Evolutionary conservation across 2,329 filamentous ascomycete species (phyloP).

Genomic region (Erysiphe pulchra): DNA sequence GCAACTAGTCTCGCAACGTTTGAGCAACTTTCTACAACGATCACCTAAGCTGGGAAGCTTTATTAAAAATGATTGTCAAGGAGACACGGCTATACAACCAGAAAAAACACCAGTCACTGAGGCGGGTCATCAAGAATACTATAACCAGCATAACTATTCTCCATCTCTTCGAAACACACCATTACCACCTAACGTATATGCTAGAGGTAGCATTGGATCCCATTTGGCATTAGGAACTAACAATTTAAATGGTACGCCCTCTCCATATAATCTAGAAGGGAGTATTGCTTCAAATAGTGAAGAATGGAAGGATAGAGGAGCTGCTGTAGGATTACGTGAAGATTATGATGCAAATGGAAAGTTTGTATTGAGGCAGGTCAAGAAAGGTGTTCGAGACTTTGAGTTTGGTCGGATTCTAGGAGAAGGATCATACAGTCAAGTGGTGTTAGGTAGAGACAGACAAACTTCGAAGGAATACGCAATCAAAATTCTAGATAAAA

Average conservation of each 20-base stretch:
- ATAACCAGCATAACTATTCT: conserved; percentile 4
- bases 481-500: conserved; percentile 93
- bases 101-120: neutral
- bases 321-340: conserved; percentile 58
- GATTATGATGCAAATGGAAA: conserved; percentile 72
- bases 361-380: conserved; percentile 57
- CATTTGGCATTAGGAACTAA: conserved; percentile 16
- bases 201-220: conserved; percentile 39
- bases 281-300: conserved; percentile 39
- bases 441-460: conserved; percentile 75
- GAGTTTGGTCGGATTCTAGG: conserved; percentile 74
- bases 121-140: neutral
- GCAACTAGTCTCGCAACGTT: conserved; percentile 21
- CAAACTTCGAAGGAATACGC: conserved; percentile 91
- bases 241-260: conserved; percentile 11
- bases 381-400: conserved; percentile 95
- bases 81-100: neutral
- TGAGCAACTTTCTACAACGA: conserved; percentile 30
- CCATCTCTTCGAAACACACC: conserved; percentile 30
- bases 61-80: conserved; percentile 35
- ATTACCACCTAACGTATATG: conserved; percentile 50
- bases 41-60: conserved; percentile 28
- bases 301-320: conserved; percentile 88
- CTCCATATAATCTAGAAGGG: conserved; percentile 28
- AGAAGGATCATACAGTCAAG: conserved; percentile 94